A percentile compares a stretch with the other conserved stretches of the same genome.
phyloP scores from a whole-genome alignment of 345 rosid species.

The Boechera divaricarpa region DNA sequence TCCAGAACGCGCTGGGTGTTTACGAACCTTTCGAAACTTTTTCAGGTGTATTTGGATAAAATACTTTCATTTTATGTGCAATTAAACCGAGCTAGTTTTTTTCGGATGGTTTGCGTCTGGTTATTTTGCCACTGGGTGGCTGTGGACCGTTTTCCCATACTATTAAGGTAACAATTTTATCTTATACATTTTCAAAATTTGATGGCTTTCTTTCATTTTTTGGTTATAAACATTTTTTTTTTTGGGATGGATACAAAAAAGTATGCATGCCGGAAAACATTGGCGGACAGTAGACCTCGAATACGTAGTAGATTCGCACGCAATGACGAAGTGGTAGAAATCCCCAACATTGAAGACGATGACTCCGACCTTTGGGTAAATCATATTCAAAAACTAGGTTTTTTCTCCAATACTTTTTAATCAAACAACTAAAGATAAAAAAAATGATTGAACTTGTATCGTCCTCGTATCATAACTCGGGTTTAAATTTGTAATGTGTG shows the following conservation, averaged over 20 bases:
- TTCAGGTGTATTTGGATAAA: too few species aligned
- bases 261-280: slow-evolving; percentile 96
- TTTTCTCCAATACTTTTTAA: neutral
- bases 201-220: neutral
- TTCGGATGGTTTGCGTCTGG: too few species aligned
- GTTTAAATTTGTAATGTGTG: neutral
- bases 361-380: slow-evolving; percentile 74
- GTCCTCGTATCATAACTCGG: neutral
- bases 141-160: slow-evolving; percentile 45
- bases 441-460: neutral
- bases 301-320: slow-evolving; percentile 98
- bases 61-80: too few species aligned
- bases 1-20: too few species aligned
- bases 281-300: slow-evolving; percentile 92
- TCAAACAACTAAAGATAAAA: neutral
- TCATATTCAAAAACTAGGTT: neutral
- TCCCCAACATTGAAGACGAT: slow-evolving; percentile 64
- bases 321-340: slow-evolving; percentile 64
- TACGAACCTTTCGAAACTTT: too few species aligned
- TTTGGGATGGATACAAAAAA: slow-evolving; percentile 35
- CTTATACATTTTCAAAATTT: neutral
- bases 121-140: too few species aligned
- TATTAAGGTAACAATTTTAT: slow-evolving; percentile 64
- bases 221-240: neutral
- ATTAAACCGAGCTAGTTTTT: too few species aligned